phyloP scores from a whole-genome alignment of 805 yeast species.

The Starmerella ratchasimensis region DNA sequence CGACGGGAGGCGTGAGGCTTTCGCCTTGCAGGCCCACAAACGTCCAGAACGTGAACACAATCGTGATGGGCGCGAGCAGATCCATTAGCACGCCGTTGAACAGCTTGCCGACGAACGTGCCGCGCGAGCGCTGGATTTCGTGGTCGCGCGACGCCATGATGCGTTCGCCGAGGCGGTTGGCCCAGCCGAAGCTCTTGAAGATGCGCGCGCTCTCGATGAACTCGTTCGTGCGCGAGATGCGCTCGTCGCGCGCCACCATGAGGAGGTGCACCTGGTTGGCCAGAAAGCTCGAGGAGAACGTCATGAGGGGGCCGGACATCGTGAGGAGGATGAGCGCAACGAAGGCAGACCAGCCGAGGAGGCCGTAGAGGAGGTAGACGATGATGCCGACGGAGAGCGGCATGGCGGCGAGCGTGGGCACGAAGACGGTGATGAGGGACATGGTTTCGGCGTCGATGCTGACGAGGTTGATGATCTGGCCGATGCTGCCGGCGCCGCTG shows the following conservation, averaged over 20 bases:
- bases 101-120: slow-evolving; percentile 56
- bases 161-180: slow-evolving; percentile 59
- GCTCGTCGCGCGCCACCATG: slow-evolving; percentile 73
- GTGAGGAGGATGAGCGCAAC: slow-evolving; percentile 62
- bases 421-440: slow-evolving; percentile 82
- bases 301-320: slow-evolving; percentile 57
- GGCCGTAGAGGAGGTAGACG: slow-evolving; percentile 45
- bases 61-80: slow-evolving; percentile 71
- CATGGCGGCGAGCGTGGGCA: slow-evolving; percentile 71
- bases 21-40: slow-evolving; percentile 60
- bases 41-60: slow-evolving; percentile 73
- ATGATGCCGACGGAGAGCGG: slow-evolving; percentile 57
- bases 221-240: slow-evolving; percentile 87
- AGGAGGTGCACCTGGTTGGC: slow-evolving; percentile 56
- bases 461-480: slow-evolving; percentile 86
- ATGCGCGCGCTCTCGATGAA: slow-evolving; percentile 83
- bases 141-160: slow-evolving; percentile 59
- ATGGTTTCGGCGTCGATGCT: slow-evolving; percentile 94
- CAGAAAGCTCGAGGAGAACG: slow-evolving; percentile 44
- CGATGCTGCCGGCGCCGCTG: slow-evolving; percentile 62
- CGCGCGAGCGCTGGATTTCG: slow-evolving; percentile 48
- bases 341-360: slow-evolving; percentile 79
- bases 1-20: slow-evolving; percentile 75
- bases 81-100: slow-evolving; percentile 52
- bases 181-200: slow-evolving; percentile 95